A percentile compares a stretch with the other conserved stretches of the same genome.
These are phyloP conservation scores for Raphanus hybrid DNA, from an alignment of 441 rosid species.

Conservation along the genomic window DNA sequence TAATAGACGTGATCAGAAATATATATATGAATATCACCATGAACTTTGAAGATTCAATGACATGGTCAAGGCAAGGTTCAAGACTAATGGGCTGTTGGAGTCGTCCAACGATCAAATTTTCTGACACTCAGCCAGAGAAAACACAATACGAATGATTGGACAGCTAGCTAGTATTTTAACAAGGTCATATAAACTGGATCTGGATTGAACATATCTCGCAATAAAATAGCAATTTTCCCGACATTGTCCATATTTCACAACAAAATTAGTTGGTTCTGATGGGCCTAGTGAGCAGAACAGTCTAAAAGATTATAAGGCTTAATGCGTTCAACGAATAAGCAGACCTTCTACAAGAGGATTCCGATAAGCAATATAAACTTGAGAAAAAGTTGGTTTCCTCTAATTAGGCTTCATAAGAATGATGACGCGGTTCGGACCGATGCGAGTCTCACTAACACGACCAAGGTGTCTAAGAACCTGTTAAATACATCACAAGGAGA, in stretches of 20 bases:
- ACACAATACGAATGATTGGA: too few relatives aligned
- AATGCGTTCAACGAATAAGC: not conserved
- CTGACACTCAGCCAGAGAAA: too few relatives aligned
- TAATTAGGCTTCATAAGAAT: constrained; percentile 73
- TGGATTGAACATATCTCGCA: too few relatives aligned
- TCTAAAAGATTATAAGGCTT: not conserved
- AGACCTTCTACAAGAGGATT: not conserved
- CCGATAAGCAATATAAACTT: not conserved
- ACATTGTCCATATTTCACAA: not conserved
- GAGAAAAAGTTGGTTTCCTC: constrained; percentile 22
- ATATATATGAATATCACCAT: too few relatives aligned
- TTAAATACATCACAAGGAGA: not conserved
- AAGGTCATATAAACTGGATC: too few relatives aligned
- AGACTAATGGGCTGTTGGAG: too few relatives aligned
- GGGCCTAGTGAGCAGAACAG: constrained; percentile 1
- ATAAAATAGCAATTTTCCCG: too few relatives aligned
- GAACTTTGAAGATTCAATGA: too few relatives aligned
- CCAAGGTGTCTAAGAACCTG: constrained; percentile 93
- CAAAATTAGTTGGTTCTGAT: not conserved
- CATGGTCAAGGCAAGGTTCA: too few relatives aligned
- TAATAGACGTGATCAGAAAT: too few relatives aligned
- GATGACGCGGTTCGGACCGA: constrained; percentile 74
- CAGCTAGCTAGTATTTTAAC: too few relatives aligned
- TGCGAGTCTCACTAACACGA: constrained; percentile 79
- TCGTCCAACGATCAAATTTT: too few relatives aligned